Percentiles rank a stretch among this genome's conserved stretches.
phyloP scores from a whole-genome alignment of 371 early-diverging fungal genomes.

The Dinochytrium kinnereticum region DNA sequence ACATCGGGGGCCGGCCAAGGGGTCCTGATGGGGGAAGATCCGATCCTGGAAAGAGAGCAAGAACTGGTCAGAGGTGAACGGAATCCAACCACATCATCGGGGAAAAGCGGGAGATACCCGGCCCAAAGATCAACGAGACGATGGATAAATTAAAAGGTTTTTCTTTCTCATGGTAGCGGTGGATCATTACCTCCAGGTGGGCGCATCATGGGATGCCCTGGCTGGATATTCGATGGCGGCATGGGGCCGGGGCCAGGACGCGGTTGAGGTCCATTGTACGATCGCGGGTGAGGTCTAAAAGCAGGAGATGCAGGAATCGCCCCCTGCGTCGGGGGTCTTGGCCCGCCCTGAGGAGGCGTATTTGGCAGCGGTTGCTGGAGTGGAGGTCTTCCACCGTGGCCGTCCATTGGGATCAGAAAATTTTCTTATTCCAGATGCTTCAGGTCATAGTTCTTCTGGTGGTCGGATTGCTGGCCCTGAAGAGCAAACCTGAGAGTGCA shows the following conservation, averaged over 20 bases:
- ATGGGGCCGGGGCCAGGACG: neutral
- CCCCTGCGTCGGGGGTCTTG: conserved; percentile 6
- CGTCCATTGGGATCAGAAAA: neutral
- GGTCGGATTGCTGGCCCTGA: neutral
- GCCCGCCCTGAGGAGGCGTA: conserved; percentile 8
- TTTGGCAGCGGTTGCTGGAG: neutral
- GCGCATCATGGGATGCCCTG: neutral
- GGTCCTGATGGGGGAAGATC: neutral
- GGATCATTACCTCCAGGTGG: neutral
- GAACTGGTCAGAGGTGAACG: too few species aligned
- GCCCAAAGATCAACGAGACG: too few species aligned
- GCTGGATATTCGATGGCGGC: neutral
- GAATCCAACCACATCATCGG: too few species aligned
- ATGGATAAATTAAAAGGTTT: too few species aligned
- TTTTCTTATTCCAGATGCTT: conserved; percentile 2
- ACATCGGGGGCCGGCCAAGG: neutral
- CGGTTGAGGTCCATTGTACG: conserved; percentile 12
- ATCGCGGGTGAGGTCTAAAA: conserved; percentile 11
- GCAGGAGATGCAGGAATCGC: conserved; percentile 13
- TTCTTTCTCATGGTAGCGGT: too few species aligned
- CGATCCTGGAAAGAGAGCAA: too few species aligned
- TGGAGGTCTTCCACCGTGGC: conserved; percentile 3
- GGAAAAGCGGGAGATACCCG: too few species aligned
- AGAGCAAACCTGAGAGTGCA: neutral
- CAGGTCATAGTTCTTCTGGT: neutral